Evolutionary conservation across 2,329 filamentous ascomycete species (phyloP).

Genomic region (Fusarium sp.): DNA sequence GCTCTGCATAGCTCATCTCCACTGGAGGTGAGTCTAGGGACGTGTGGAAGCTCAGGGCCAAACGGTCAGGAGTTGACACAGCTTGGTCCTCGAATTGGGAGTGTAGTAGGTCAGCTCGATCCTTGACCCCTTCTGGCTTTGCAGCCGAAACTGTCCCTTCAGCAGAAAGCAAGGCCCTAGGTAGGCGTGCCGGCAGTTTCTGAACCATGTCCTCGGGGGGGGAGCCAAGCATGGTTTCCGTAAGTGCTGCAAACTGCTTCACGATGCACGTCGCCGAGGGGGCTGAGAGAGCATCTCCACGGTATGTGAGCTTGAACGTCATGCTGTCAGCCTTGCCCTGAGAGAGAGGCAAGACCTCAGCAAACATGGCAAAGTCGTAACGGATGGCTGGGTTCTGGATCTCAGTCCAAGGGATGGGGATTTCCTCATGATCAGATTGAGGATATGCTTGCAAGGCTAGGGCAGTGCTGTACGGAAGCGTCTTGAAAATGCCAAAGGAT

Average conservation of each 20-base stretch:
- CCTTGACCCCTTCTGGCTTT: not conserved
- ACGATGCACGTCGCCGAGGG: conserved; percentile 1
- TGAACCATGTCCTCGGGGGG: conserved; percentile 2
- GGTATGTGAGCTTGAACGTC: conserved; percentile 26
- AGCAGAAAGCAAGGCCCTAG: not conserved
- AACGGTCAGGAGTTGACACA: not conserved
- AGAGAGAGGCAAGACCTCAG: conserved; percentile 14
- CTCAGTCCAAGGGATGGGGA: conserved; percentile 1
- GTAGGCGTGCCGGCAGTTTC: not conserved
- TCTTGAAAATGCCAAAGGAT: conserved; percentile 21
- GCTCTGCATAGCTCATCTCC: conserved; percentile 16
- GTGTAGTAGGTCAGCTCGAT: not conserved
- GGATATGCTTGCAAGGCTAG: conserved; percentile 19
- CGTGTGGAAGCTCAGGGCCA: conserved; percentile 16
- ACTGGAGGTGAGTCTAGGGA: not conserved
- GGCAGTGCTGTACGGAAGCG: conserved; percentile 28
- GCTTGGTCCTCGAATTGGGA: conserved; percentile 28
- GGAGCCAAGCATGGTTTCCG: not conserved
- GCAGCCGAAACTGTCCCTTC: conserved; percentile 3
- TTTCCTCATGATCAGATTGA: not conserved
- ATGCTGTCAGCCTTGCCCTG: not conserved
- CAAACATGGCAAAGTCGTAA: conserved; percentile 29
- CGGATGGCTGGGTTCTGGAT: conserved; percentile 21
- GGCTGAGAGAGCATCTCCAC: conserved; percentile 2
- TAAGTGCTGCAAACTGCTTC: conserved; percentile 13